Conservation (phyloP, 2,329 filamentous ascomycete species). For the Phaeosphaeria sp. region DNA sequence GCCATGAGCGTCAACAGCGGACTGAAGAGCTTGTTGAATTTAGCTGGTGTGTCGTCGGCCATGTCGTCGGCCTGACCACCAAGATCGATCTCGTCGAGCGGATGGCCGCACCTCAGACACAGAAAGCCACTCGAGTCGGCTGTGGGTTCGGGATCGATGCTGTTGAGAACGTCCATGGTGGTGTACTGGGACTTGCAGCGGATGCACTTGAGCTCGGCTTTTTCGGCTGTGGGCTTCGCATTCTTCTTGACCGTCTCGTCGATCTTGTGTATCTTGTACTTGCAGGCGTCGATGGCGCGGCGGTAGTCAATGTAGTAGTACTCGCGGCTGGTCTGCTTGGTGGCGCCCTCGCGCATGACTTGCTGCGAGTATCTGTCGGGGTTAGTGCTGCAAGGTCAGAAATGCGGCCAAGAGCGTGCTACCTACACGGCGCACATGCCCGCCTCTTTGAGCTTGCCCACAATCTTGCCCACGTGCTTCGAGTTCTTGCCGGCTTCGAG, state of each 20-base stretch:
- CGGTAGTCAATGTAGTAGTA: constrained; percentile 99
- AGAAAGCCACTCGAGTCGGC: constrained; percentile 67
- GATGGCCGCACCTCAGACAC: constrained; percentile 77
- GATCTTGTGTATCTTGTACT: constrained; percentile 88
- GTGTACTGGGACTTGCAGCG: constrained; percentile 88
- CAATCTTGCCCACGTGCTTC: constrained; percentile 90
- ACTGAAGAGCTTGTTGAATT: constrained; percentile 77
- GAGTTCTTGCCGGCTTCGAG: constrained; percentile 78
- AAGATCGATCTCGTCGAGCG: constrained; percentile 54
- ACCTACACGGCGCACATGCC: constrained; percentile 81
- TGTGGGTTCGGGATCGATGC: constrained; percentile 62
- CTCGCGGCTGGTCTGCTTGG: constrained; percentile 81
- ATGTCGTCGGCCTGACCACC: constrained; percentile 36
- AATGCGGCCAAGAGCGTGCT: constrained; percentile 5
- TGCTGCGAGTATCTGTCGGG: constrained; percentile 69
- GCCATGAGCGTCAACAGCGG: constrained; percentile 79
- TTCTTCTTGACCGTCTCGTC: constrained; percentile 88
- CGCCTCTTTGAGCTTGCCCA: constrained; percentile 83
- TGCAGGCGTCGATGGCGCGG: constrained; percentile 92
- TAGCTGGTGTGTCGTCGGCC: constrained; percentile 49
- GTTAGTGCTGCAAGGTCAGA: constrained; percentile 18
- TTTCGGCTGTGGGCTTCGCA: constrained; percentile 77
- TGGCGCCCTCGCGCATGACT: constrained; percentile 80
- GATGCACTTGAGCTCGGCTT: constrained; percentile 88
- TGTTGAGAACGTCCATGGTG: constrained; percentile 85